Base-by-base conservation (phyloP, 225 moss, liverwort and hornwort species). In the Pseudoscleropodium purum region DNA sequence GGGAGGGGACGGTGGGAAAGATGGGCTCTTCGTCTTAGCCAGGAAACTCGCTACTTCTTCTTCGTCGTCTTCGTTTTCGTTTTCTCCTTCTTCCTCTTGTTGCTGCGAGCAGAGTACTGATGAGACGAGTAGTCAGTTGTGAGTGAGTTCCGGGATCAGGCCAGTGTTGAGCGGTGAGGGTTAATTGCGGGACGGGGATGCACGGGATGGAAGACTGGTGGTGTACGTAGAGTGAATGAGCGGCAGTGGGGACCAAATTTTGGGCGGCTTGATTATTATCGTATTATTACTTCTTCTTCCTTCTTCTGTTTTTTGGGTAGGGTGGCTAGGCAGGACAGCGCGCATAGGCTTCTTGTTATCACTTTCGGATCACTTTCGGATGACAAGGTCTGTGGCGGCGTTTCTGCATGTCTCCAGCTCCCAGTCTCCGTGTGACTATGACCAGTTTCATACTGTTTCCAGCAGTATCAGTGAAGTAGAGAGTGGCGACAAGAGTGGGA, bases 301-400 rank as follows among this genome's bases (percentile, higher is more conserved):
- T 36, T n/a, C 63, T 29, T 80, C 8, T 25, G n/a, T 64, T 41
- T 33, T 45, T 56, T 36, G 45, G 59, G 41, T 62, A 30, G 66
- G 14, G 78, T 45, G 69, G 79, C 41, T 47, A 56, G 85, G 56
- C 57, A 79, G 57, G 70, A 63, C 52, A 79, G 69, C 27, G 64
- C 59, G 33, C 45, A 64, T 25, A 65, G 54, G 43, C 17, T 68
- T 43, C 41, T 63, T 47, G 41, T 61, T 75, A 81, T 81, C 60
- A 78, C 56, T 92, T 84, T 92, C 81, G 93, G 84, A 81, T 81
- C 60, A 78, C 56, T 92, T 84, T 92, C 81, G 93, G 84, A 93
- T 94, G 93, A 94, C 93, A 93, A 94, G 94, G 92, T 82, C 88
- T 68, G 89, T 93, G 89, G 89, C 90, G 88, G 87, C 92, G 75